Evolutionary conservation across 768 basidiomycete genomes (phyloP), one percentile per base, ranked within the genome.

Genomic region (Pluteus cervinus): DNA sequence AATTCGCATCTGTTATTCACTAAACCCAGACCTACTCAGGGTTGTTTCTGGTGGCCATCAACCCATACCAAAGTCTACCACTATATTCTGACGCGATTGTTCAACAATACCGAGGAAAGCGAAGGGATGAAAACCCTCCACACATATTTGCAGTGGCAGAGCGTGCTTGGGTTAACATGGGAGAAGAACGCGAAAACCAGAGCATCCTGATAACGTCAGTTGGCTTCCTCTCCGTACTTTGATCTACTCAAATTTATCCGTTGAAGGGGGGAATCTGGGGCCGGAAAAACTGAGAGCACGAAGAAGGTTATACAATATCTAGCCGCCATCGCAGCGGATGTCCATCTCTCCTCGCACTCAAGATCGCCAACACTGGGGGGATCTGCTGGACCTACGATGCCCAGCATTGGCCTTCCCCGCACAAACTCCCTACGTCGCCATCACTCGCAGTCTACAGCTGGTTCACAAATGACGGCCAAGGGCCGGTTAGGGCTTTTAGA

Each of bases 291-390:
- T 2, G 96, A 98, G 57, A 98, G 94, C 63, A 88, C 86, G 10
- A 98, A 99, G 73, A 98, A 98, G 55, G 94, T 98, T 52, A 99
- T 99, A 38, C 96, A 98, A 58, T 99, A 98, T 62, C 79, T 99
- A 28, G 94, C 96, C 1, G 90, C 96, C 5, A 97, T 98, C 48
- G 96, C 96, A 2, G 79, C 88, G 8, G 88, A 92, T 49, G 68
- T 75, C 2, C 76, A 86, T 49, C 62, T 66, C 12, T 60, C 73
- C 15, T 75, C 83, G 0, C 84, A 87, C 54, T 75, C 81, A 6
- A 78, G 78, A 33, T 73, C 83, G 4, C 69, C 80, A 2, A 82
- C 81, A 2, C 56, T 85, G 9, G 60, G 76, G 22, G 60, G 69
- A 2, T n/a, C n/a, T n/a, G 61, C 76, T 1, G 36, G 26, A 52